Conservation (phyloP, 495 filamentous ascomycete species). For the Neurospora sp. region DNA sequence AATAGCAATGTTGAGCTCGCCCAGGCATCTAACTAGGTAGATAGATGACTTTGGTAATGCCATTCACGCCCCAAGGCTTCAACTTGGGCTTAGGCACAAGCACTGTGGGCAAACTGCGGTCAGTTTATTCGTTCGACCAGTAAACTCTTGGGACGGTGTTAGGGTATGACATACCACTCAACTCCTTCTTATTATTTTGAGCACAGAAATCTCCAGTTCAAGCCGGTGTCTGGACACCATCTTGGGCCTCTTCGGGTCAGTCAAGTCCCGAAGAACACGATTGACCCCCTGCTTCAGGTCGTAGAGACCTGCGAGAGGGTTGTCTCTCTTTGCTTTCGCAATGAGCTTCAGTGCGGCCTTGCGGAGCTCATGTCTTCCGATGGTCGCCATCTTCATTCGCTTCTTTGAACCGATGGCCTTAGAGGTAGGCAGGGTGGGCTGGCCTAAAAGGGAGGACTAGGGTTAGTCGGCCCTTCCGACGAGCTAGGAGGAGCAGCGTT, state of each 20-base stretch:
- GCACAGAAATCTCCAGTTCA: not conserved
- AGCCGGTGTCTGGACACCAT: not conserved
- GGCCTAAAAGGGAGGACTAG: rapidly evolving
- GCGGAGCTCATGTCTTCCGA: not conserved
- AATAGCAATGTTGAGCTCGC: no score
- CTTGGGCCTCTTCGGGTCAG: not conserved
- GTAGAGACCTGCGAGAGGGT: not conserved
- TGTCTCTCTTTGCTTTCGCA: not conserved
- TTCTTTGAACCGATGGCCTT: not conserved
- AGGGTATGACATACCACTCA: not conserved
- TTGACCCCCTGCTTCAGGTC: not conserved
- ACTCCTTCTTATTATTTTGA: not conserved
- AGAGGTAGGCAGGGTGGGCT: no score
- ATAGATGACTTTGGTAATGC: not conserved
- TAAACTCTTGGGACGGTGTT: no score
- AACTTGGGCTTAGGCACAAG: not conserved
- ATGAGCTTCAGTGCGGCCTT: not conserved
- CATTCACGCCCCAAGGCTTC: not conserved
- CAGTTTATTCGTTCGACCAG: no score
- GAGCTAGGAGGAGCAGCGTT: no score
- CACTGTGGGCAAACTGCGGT: not conserved
- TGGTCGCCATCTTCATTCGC: not conserved
- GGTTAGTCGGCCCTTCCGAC: no score
- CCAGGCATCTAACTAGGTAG: not conserved
- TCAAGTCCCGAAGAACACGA: not conserved